These are phyloP conservation scores for Lichtheimia hyalospora DNA, from an alignment of 371 early-diverging fungal genomes.

Conservation along the genomic window DNA sequence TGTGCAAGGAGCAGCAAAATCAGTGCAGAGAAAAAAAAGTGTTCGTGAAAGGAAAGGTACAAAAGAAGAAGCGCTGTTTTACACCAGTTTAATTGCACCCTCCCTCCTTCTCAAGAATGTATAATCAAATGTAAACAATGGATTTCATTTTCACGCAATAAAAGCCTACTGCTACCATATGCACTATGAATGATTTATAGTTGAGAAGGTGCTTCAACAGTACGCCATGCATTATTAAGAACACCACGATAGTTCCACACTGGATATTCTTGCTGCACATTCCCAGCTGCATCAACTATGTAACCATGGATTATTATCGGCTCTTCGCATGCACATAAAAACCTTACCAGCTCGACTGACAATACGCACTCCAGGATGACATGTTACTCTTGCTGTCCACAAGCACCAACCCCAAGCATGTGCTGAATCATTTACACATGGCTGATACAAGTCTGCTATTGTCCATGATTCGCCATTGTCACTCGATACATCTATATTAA, in stretches of 20 bases:
- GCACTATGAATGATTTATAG: no score
- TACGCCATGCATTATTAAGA: constrained; percentile 76
- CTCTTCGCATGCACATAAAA: neutral
- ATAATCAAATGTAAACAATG: no score
- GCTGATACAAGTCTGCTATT: constrained; percentile 51
- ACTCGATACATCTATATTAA: constrained; percentile 67
- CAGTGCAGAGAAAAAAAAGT: neutral
- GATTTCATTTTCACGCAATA: no score
- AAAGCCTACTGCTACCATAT: no score
- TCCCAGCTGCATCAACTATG: constrained; percentile 67
- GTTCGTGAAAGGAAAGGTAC: neutral
- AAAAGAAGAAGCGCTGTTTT: neutral
- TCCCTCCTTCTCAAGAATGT: no score
- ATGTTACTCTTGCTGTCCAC: constrained; percentile 59
- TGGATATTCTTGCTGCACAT: constrained; percentile 76
- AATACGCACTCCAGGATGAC: constrained; percentile 35
- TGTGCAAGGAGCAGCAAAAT: neutral
- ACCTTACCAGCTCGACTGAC: constrained; percentile 72
- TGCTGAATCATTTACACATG: constrained; percentile 20
- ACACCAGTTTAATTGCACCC: no score
- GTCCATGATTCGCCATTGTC: constrained; percentile 85
- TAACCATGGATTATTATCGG: neutral
- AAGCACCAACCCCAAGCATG: constrained; percentile 77
- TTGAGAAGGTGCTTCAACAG: neutral
- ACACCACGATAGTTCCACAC: constrained; percentile 88